Evolutionary conservation across 2,329 filamentous ascomycete genomes (phyloP).

Genomic region (Neofusicoccum kwambonambiense): DNA sequence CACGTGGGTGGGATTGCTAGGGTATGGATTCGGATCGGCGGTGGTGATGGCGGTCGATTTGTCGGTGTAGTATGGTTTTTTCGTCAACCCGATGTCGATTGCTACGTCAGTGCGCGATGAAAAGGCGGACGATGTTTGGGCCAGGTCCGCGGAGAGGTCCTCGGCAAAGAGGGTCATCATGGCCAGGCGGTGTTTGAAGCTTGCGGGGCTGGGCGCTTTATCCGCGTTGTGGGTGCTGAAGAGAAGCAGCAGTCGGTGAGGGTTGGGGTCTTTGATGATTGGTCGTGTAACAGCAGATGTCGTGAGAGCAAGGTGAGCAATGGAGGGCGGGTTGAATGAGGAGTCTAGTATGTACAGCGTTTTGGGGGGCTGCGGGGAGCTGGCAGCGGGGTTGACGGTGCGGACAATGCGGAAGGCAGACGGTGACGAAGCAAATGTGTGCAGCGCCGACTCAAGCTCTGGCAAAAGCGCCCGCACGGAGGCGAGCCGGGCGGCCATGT

Average conservation of each 20-base stretch:
- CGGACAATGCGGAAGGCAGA: slow-evolving; percentile 37
- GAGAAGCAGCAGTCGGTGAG: slow-evolving; percentile 54
- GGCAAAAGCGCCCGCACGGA: slow-evolving; percentile 28
- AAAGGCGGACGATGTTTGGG: slow-evolving; percentile 1
- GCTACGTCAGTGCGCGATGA: slow-evolving; percentile 26
- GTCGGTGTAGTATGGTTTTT: slow-evolving; percentile 70
- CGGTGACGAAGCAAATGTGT: slow-evolving; percentile 32
- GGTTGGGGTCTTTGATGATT: slow-evolving; percentile 29
- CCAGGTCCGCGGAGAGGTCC: slow-evolving; percentile 43
- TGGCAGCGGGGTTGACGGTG: slow-evolving; percentile 32
- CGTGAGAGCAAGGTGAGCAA: slow-evolving; percentile 58
- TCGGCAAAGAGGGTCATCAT: slow-evolving; percentile 70
- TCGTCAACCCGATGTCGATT: slow-evolving; percentile 69
- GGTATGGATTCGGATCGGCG: slow-evolving; percentile 34
- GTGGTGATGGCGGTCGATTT: slow-evolving; percentile 62
- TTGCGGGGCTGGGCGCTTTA: slow-evolving; percentile 64
- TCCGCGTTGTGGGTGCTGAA: slow-evolving; percentile 66
- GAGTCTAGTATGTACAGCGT: slow-evolving; percentile 64
- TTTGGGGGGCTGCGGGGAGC: slow-evolving; percentile 35
- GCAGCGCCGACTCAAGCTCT: slow-evolving; percentile 33
- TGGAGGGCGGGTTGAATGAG: slow-evolving; percentile 65
- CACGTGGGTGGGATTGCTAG: slow-evolving; percentile 51
- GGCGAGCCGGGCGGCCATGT: slow-evolving; percentile 32
- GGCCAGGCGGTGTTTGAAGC: slow-evolving; percentile 64
- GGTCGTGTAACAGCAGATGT: slow-evolving; percentile 48